Conservation (phyloP, 2,329 filamentous ascomycete species). For the Aspergillus pseudoviridinutans region DNA sequence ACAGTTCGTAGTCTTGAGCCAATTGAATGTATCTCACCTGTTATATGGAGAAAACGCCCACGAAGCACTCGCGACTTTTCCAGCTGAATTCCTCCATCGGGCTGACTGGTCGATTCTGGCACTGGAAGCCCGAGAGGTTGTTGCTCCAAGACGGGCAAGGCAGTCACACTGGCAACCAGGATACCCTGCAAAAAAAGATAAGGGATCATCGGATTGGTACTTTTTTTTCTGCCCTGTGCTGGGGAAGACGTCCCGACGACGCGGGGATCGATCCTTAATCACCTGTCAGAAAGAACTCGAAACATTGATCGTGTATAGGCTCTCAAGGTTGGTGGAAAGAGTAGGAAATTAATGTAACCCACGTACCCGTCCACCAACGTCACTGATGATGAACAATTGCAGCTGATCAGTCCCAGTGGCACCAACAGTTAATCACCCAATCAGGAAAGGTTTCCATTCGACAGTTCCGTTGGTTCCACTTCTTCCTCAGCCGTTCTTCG, state of each 20-base stretch:
- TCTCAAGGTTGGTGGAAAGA: neutral
- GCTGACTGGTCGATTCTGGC: slow-evolving; percentile 1
- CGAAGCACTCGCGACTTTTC: slow-evolving; percentile 15
- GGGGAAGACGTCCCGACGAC: slow-evolving; percentile 1
- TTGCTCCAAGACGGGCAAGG: slow-evolving; percentile 16
- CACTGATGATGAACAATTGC: neutral
- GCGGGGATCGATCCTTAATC: slow-evolving; percentile 2
- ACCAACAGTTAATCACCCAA: neutral
- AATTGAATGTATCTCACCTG: slow-evolving; percentile 20
- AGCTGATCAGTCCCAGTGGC: neutral
- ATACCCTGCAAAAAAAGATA: slow-evolving; percentile 8
- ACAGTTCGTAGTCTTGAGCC: slow-evolving; percentile 4
- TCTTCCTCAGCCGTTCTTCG: neutral
- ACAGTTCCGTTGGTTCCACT: neutral
- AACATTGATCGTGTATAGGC: neutral
- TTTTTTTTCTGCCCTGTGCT: neutral
- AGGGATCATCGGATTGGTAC: slow-evolving; percentile 21
- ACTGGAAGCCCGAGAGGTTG: slow-evolving; percentile 10
- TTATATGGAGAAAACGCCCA: slow-evolving; percentile 37
- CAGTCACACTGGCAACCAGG: slow-evolving; percentile 13
- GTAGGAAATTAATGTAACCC: neutral
- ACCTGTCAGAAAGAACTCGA: neutral
- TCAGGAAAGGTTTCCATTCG: neutral
- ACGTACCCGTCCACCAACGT: neutral
- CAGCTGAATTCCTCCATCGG: neutral